Evolutionary conservation across 1,284 basidiomycete species (phyloP), one percentile per base, ranked within the genome.

Genomic region (Lentinus polychrous): DNA sequence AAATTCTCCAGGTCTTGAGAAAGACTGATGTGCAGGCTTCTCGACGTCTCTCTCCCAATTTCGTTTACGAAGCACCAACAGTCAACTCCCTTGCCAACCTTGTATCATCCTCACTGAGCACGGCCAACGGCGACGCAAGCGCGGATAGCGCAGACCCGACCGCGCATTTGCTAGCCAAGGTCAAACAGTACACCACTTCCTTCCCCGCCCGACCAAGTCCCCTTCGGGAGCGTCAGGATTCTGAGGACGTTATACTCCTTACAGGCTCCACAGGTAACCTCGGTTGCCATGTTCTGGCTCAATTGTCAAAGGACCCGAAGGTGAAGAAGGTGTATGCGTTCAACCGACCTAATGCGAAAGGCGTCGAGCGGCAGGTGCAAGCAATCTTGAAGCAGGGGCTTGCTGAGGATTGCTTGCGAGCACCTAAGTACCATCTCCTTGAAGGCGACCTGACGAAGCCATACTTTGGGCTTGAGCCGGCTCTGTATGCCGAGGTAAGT

Each of bases 281-380:
- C n/a, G 41, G 48, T 4, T 35, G 32, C 34, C 44, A 45, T 37
- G 36, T 50, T 3, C 20, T 49, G 11, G 43, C 48, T 11, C 48
- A 49, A n/a, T 23, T 49, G 10, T 33, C 60, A 73, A 71, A 78
- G 79, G 60, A 78, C 66, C 70, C 72, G 77, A 32, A 66, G 68
- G 14, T 53, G 2, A 33, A 24, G 15, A 47, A 46, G 43, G 39
- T 53, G 10, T 53, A 48, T 43, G 52, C 52, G 8, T 38, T 53
- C 27, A 53, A 53, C 22, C 44, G 52, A 17, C 18, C 32, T 15
- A 20, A 23, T 11, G 37, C 31, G 27, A 36, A 33, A 5, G 10
- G 15, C 20, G 39, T 32, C 31, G 31, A 39, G 24, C 20, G 52
- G 8, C 52, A 53, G 35, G 20, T 43, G 15, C 15, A 48, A 22